phyloP scores from a whole-genome alignment of 495 filamentous ascomycete genomes.

The Opeltia flavorubescens region DNA sequence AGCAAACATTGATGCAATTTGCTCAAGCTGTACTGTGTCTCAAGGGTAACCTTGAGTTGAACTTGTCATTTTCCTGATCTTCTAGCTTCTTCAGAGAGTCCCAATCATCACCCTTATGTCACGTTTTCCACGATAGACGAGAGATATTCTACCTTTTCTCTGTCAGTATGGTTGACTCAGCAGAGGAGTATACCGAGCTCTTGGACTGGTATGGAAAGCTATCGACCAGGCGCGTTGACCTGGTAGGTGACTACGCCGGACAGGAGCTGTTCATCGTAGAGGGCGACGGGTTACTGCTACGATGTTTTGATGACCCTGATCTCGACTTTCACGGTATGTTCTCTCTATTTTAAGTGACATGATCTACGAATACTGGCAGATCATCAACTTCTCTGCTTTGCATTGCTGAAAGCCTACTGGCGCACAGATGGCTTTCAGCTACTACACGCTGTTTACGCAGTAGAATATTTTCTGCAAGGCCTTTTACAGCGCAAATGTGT shows the following conservation, averaged over 20 bases:
- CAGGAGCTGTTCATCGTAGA: slow-evolving; percentile 58
- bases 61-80: no score
- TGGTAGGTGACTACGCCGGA: slow-evolving; percentile 63
- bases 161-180: background rate
- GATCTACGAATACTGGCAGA: background rate
- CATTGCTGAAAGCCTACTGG: slow-evolving; percentile 3
- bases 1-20: no score
- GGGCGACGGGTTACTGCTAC: slow-evolving; percentile 53
- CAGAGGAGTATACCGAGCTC: background rate
- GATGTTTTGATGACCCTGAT: slow-evolving; percentile 41
- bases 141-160: no score
- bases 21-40: no score
- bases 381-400: background rate
- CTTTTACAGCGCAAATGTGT: slow-evolving; percentile 47
- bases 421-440: slow-evolving; percentile 48
- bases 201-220: slow-evolving; percentile 10
- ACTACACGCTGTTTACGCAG: slow-evolving; percentile 52
- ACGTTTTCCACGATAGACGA: no score
- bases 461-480: slow-evolving; percentile 48
- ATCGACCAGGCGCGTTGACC: slow-evolving; percentile 28
- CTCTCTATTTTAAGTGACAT: background rate
- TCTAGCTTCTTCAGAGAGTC: no score
- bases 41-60: no score
- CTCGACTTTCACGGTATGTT: slow-evolving; percentile 45
- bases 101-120: no score